phyloP scores from a whole-genome alignment of 129 eudicot species.

The Apium graveolens region DNA sequence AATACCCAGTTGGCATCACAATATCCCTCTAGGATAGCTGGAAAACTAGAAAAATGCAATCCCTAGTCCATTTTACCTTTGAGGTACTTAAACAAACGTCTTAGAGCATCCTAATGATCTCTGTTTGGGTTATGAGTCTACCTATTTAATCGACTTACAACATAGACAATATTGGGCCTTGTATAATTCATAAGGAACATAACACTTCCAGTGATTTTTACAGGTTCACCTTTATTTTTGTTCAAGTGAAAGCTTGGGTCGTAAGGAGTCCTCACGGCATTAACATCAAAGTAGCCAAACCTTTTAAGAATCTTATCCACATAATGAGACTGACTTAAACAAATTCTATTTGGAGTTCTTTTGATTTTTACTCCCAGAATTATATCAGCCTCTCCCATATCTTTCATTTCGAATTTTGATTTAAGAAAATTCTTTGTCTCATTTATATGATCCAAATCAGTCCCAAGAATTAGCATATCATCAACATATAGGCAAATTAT shows the following conservation, averaged over 20 bases:
- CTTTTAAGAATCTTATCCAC: background rate
- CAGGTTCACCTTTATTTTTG: background rate
- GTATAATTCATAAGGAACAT: background rate
- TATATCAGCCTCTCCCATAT: background rate
- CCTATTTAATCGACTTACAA: background rate
- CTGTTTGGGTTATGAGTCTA: background rate
- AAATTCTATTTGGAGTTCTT: background rate
- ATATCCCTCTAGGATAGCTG: background rate
- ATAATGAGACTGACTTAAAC: background rate
- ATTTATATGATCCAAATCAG: background rate
- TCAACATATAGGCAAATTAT: background rate
- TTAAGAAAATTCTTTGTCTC: background rate
- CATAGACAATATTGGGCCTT: background rate
- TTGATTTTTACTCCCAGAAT: background rate
- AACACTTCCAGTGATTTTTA: background rate
- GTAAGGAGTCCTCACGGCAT: background rate
- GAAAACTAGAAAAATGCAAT: background rate
- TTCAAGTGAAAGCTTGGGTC: background rate
- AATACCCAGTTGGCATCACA: background rate
- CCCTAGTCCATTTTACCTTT: background rate
- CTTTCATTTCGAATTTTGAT: background rate
- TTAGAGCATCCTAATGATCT: background rate
- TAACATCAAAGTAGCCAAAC: background rate
- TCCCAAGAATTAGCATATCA: conserved; percentile 2
- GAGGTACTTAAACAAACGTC: background rate